These are phyloP conservation scores for Xenoacremonium recifei DNA, from an alignment of 2,329 filamentous ascomycete species.

Conservation along the genomic window DNA sequence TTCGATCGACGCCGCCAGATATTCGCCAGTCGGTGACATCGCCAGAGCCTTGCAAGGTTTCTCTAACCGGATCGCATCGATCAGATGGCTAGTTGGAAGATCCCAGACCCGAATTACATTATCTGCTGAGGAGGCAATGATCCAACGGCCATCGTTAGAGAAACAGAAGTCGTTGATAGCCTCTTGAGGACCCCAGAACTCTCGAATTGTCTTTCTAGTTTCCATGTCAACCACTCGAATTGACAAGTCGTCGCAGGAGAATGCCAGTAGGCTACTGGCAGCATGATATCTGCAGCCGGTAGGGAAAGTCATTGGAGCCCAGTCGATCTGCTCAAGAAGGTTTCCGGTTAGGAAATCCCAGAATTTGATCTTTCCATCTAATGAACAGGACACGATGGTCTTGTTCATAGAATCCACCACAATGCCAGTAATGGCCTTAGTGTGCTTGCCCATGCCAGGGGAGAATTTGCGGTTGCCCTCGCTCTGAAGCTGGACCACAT, in stretches of 20 bases:
- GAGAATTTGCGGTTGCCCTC: conserved; percentile 42
- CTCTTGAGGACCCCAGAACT: conserved; percentile 79
- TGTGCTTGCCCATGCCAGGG: conserved; percentile 69
- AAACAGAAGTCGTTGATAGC: conserved; percentile 81
- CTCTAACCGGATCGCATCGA: conserved; percentile 82
- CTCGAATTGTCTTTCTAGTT: conserved; percentile 86
- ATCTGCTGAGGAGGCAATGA: conserved; percentile 83
- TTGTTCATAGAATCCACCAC: conserved; percentile 88
- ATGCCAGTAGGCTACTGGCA: conserved; percentile 79
- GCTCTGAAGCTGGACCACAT: conserved; percentile 54
- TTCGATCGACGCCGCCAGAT: conserved; percentile 83
- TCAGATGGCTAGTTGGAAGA: conserved; percentile 89
- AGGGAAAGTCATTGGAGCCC: conserved; percentile 72
- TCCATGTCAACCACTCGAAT: conserved; percentile 88
- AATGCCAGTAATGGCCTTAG: conserved; percentile 78
- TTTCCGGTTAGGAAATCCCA: conserved; percentile 91
- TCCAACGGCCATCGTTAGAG: conserved; percentile 90
- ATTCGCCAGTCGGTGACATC: conserved; percentile 89
- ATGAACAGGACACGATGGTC: conserved; percentile 77
- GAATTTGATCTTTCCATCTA: conserved; percentile 94
- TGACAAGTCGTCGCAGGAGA: conserved; percentile 85
- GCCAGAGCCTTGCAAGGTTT: conserved; percentile 79
- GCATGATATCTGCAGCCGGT: conserved; percentile 78
- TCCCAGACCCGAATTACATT: conserved; percentile 87
- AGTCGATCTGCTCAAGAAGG: conserved; percentile 78